Evolutionary conservation across 305 asterid genomes (phyloP), one percentile per base, ranked within the genome.

Genomic region (Fraxinus paxiana): DNA sequence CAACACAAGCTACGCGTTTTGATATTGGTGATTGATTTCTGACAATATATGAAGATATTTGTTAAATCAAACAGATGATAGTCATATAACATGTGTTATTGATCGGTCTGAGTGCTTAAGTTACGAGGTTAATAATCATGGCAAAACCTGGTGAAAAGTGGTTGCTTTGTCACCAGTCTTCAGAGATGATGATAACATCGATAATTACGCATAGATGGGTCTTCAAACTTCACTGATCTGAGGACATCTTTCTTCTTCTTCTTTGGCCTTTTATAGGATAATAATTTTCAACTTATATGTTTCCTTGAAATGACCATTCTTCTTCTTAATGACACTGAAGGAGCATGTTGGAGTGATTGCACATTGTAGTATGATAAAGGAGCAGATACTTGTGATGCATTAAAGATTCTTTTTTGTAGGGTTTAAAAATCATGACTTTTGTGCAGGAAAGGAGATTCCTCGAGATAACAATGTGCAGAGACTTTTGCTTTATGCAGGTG

Each of bases 371-470:
- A 26, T 24, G 72, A 63, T 33, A 61, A 61, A 69, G 67, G 51
- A 34, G 73, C 83, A 46, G 26, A 65, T 12, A 70, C 46, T 43
- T 67, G 22, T 79, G 54, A 30, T 75, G 31, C 73, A 8, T 76
- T 76, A 59, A 79, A 80, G 18, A 37, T 80, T 51, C 31, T 0
- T 76, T n/a, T 37, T 74, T 26, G 73, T 72, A 54, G 73, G 37
- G 78, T 31, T 56, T 82, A 73, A 22, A 78, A 34, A 31, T 26
- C 48, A 65, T 35, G 63, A 75, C 79, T 80, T 26, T 84, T 82
- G 63, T 86, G 80, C 92, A 96, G 97, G 96, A 79, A 89, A 91
- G 87, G 90, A 89, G 83, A 89, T 94, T 84, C 92, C 98, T 33
- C 89, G 81, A 71, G 94, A 88, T 83, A 88, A 80, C 75, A 85